These are phyloP conservation scores for Pueraria montana DNA, from an alignment of 306 rosid species.

Conservation along the genomic window DNA sequence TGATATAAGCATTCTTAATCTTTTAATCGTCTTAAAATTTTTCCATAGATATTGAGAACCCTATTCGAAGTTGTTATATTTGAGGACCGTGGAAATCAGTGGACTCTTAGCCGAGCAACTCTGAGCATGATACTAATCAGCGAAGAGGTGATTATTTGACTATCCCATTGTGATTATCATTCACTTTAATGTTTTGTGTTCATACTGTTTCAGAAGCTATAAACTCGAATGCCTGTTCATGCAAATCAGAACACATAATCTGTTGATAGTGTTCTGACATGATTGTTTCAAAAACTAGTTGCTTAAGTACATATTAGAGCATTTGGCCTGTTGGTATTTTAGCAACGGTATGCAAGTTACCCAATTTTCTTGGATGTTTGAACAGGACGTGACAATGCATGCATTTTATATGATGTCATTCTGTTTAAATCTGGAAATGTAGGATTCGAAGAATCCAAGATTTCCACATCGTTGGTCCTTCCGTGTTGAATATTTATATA, in stretches of 20 bases:
- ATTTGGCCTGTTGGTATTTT: no score
- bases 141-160: constrained; percentile 69
- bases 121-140: constrained; percentile 85
- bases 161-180: constrained; percentile 10
- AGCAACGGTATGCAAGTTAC: no score
- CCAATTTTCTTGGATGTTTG: no score
- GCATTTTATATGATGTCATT: no score
- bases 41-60: constrained; percentile 75
- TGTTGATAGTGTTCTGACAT: no score
- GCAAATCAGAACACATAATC: constrained; percentile 9
- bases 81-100: constrained; percentile 87
- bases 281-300: no score
- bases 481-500: no score
- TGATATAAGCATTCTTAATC: constrained; percentile 22
- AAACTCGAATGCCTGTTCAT: background rate
- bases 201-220: constrained; percentile 21
- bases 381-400: no score
- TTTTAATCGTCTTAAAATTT: background rate
- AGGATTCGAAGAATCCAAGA: no score
- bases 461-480: no score
- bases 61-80: constrained; percentile 88
- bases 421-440: no score
- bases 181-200: background rate
- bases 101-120: constrained; percentile 91
- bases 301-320: no score